These are phyloP conservation scores for Saccharomycopsis fodiens DNA, from an alignment of 805 yeast species.

Conservation along the genomic window DNA sequence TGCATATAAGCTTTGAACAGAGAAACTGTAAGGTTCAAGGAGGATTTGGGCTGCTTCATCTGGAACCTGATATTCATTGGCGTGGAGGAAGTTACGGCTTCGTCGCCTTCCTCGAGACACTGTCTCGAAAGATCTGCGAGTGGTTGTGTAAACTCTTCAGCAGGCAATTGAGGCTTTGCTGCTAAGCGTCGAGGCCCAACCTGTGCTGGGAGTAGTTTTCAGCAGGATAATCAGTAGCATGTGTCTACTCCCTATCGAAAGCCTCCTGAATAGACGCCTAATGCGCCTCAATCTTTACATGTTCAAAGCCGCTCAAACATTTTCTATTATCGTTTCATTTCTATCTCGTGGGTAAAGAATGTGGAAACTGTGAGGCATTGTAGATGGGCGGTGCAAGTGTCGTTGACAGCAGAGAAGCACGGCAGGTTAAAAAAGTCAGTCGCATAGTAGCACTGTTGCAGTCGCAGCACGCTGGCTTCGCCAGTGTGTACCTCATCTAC, in stretches of 20 bases:
- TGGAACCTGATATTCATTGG: slow-evolving; percentile 16
- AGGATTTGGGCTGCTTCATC: slow-evolving; percentile 22
- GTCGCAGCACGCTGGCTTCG: no score
- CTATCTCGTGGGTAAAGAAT: no score
- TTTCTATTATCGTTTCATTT: no score
- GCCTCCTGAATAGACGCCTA: not conserved
- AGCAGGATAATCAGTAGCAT: no score
- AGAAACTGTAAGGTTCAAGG: slow-evolving; percentile 10
- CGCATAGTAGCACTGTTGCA: no score
- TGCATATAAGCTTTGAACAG: slow-evolving; percentile 18
- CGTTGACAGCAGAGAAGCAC: no score
- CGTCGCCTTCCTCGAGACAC: not conserved
- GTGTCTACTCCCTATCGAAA: no score
- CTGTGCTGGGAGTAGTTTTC: not conserved
- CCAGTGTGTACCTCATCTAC: slow-evolving; percentile 3
- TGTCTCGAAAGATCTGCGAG: not conserved
- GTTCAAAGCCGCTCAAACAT: no score
- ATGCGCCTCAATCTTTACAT: not conserved
- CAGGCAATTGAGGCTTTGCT: slow-evolving; percentile 4
- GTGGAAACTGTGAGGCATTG: no score
- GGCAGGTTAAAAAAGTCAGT: no score
- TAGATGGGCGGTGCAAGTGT: no score
- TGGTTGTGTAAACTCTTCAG: slow-evolving; percentile 4
- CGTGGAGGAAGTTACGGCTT: slow-evolving; percentile 20
- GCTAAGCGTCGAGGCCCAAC: no score